Base-by-base conservation (phyloP, 1,139 yeast species). In the Geotrichum citri-aurantii region DNA sequence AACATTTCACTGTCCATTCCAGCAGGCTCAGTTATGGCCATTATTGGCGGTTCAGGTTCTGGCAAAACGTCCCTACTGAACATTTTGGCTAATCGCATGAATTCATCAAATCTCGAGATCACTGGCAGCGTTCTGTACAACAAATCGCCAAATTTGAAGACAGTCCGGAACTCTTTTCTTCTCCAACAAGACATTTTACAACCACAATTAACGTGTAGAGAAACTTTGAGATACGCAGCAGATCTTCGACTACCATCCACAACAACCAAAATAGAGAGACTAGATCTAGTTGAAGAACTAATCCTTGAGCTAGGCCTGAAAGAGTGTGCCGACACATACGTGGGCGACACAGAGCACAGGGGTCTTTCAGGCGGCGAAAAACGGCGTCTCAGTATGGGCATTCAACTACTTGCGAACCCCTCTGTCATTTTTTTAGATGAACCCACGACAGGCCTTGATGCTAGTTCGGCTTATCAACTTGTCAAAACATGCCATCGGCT, bases 371-470 rank as follows among this genome's bases (percentile, higher is more conserved):
- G 97, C 5, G 96, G 97, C 37, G 96, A 90, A 67, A 87, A 86
- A 68, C 73, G 96, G 66, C 73, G 96, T 61, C 78, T 88, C 1
- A 84, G 91, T 58, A 81, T 89, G 57, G 96, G 91, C 0, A 83
- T 88, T 21, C 96, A 89, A 69, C 73, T 90, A 65, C 75, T 90
- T 40, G 81, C 88, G 1, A 85, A 84, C 63, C 96, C 96, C 0
- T 83, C 92, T 0, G 74, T 89, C 1, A 72, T 90, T 62, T 88
- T 89, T 66, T 73, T 90, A 52, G 97, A 90, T 69, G 96, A 90
- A 67, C 96, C 96, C 1, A 90, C 96, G 0, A 88, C 96, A 0
- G 96, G 96, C 0, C 74, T 90, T 40, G 96, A 90, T 69, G 86
- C 96, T 1, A 83, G 84, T 58, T 84, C 91, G 11, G 91, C 96